Conservation (phyloP, 352 stramenopile genomes). For the Phytophthora sojae region DNA sequence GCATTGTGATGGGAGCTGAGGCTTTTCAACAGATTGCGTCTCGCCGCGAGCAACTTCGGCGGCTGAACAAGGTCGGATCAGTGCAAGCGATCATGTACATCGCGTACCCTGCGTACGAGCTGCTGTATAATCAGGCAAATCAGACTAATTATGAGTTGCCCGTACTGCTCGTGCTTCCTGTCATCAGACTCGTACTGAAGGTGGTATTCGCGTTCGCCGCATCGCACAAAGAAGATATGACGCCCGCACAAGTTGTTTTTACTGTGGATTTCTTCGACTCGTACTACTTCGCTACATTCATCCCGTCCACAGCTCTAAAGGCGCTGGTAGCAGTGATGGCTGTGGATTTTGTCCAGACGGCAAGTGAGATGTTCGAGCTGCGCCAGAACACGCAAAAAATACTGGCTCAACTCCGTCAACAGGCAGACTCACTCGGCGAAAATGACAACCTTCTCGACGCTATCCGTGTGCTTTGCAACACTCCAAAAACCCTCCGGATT, state of each 20-base stretch:
- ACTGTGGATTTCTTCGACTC: conserved; percentile 23
- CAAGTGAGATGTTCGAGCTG: conserved; percentile 4
- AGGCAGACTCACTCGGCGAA: too few species aligned
- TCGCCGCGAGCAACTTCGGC: conserved; percentile 8
- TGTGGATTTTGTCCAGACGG: conserved; percentile 9
- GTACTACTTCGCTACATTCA: conserved; percentile 1
- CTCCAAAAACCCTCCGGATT: neutral
- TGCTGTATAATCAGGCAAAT: conserved; percentile 2
- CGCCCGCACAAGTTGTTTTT: conserved; percentile 16
- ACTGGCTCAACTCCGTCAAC: neutral
- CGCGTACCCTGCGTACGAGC: conserved; percentile 12
- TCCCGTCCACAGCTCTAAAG: neutral
- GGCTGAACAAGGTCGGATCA: neutral
- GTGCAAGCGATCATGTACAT: conserved; percentile 9
- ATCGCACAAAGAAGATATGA: conserved; percentile 21
- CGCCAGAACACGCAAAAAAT: conserved; percentile 3
- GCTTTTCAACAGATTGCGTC: neutral
- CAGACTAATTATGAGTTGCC: conserved; percentile 14
- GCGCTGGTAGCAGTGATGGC: conserved; percentile 3
- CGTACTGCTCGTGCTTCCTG: conserved; percentile 6
- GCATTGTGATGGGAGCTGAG: neutral
- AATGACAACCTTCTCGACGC: neutral
- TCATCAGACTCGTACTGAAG: conserved; percentile 10
- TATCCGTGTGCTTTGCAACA: neutral
- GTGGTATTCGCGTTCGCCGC: neutral